Conservation (phyloP, 2,329 filamentous ascomycete genomes). For the Talaromyces sp. region DNA sequence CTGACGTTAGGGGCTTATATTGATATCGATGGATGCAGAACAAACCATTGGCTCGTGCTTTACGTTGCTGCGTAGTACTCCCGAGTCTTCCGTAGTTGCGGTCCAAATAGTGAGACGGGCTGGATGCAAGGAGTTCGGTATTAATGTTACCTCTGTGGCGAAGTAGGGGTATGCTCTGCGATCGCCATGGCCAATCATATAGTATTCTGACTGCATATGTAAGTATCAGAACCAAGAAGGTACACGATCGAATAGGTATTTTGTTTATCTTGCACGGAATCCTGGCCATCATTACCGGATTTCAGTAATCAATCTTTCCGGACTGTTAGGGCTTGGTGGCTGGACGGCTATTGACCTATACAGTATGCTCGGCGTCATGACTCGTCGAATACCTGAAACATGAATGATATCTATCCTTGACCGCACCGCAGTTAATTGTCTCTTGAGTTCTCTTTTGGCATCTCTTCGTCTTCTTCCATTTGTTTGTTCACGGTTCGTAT, state of each 20-base stretch:
- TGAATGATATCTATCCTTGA: not conserved
- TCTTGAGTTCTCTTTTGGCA: not conserved
- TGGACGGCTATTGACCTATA: not conserved
- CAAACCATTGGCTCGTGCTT: constrained; percentile 12
- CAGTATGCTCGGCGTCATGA: not conserved
- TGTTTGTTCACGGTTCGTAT: not conserved
- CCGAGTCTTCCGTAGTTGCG: not conserved
- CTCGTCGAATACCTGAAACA: constrained; percentile 3
- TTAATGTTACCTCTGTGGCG: not conserved
- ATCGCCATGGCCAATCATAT: not conserved
- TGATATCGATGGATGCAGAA: not conserved
- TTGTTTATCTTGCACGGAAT: not conserved
- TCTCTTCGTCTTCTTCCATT: not conserved
- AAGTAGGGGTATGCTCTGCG: not conserved
- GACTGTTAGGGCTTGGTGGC: constrained; percentile 3
- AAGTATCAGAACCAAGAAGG: no score
- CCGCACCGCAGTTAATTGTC: not conserved
- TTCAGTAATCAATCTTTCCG: not conserved
- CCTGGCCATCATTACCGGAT: not conserved
- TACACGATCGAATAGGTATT: not conserved
- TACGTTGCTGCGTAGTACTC: not conserved
- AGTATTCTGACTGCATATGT: not conserved
- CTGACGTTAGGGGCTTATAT: not conserved
- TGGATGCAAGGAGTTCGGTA: not conserved
- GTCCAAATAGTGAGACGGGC: not conserved